A percentile compares a stretch with the other conserved stretches of the same genome.
Evolutionary conservation across 2,329 filamentous ascomycete species (phyloP).

Genomic region (Diaporthe sp.): DNA sequence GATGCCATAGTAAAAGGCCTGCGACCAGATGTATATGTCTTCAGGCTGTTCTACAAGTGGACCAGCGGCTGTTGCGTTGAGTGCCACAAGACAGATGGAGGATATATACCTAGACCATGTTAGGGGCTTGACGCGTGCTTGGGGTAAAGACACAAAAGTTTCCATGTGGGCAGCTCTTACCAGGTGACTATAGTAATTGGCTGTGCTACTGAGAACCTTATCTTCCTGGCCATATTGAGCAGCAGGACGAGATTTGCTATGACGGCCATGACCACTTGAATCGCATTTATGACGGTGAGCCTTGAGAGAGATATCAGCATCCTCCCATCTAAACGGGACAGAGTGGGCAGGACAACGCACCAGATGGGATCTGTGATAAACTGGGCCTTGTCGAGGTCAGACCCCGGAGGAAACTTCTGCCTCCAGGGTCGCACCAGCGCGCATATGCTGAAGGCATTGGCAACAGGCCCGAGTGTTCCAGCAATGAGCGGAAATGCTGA

Average conservation of each 20-base stretch:
- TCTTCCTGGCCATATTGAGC: slow-evolving; percentile 85
- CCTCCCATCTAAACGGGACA: background rate
- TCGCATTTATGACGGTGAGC: slow-evolving; percentile 81
- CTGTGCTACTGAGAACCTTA: slow-evolving; percentile 86
- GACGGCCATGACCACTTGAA: slow-evolving; percentile 82
- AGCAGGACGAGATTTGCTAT: slow-evolving; percentile 85
- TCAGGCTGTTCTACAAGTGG: slow-evolving; percentile 59
- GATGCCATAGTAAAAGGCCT: slow-evolving; percentile 90
- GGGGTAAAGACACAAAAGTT: slow-evolving; percentile 33
- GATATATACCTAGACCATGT: slow-evolving; percentile 66
- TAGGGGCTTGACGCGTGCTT: slow-evolving; percentile 46
- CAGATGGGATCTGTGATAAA: slow-evolving; percentile 79
- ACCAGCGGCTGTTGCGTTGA: slow-evolving; percentile 75
- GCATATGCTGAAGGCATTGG: slow-evolving; percentile 89
- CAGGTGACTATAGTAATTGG: slow-evolving; percentile 88
- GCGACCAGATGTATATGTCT: slow-evolving; percentile 75
- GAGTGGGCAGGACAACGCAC: slow-evolving; percentile 54
- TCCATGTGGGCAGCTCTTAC: slow-evolving; percentile 72
- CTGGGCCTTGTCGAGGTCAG: slow-evolving; percentile 61
- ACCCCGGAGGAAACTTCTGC: slow-evolving; percentile 64
- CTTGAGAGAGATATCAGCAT: slow-evolving; percentile 51
- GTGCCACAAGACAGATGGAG: slow-evolving; percentile 74
- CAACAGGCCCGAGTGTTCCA: slow-evolving; percentile 86
- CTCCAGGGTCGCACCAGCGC: slow-evolving; percentile 88
- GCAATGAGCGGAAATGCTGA: slow-evolving; percentile 83